Evolutionary conservation across 345 rosid species (phyloP), one percentile per base, ranked within the genome.

Genomic region (Moricandia arvensis): DNA sequence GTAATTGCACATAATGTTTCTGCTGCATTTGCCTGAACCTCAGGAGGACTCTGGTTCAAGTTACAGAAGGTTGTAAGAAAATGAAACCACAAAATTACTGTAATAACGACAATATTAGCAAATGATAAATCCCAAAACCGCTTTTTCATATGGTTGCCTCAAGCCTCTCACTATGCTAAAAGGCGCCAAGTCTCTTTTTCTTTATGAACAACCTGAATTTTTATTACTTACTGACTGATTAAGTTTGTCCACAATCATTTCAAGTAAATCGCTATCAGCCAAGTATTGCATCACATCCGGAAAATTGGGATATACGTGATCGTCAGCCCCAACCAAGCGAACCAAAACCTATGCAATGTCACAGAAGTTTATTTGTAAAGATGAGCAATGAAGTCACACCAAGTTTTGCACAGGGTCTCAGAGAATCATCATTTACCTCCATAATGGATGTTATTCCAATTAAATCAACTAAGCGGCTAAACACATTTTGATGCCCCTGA

Each of bases 11-110:
- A 93, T 30, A 91, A 87, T 8, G 91, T 83, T 86, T 89, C 97
- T 59, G 98, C 98, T 31, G 96, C 87, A 82, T 93, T 91, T 67
- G 96, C 91, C 85, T 93, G 98, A 73, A 91, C 97, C 84, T 89
- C 93, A 63, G 98, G 91, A 66, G 77, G 82, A 78, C 85, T 89
- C 98, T 93, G 87, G 33, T 75, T 49, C 79, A 78, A 18, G 68
- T 33, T 62, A 75, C 71, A 82, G 51, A 75, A 80, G 51, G 61
- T 62, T 26, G 11, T 73, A 11, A 66, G 73, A 73, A 59, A 63
- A 38, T 53, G 70, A 65, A 11, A 37, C 33, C 49, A 47, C 27
- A 8, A 5, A 21, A 31, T 18, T 17, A 69, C 35, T 33, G 33
- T 54, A 38, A 55, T 54, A 38, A 30, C 5, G 35, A 70, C 26